These are phyloP conservation scores for Coemansia sp. DNA, from an alignment of 192 early-diverging fungal genomes.

Conservation along the genomic window DNA sequence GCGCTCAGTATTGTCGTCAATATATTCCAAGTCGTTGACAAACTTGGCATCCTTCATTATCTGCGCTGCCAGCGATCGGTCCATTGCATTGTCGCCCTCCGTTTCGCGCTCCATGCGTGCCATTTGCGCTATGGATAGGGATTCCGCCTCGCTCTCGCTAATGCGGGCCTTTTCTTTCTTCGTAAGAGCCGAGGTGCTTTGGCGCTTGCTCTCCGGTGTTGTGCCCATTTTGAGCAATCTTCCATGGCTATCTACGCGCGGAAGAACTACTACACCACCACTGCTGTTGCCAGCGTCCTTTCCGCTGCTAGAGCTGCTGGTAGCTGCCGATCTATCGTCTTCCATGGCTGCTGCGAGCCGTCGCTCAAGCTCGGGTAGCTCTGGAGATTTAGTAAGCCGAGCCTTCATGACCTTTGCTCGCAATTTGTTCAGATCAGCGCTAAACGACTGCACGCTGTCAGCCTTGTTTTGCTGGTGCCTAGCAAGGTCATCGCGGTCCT, in stretches of 20 bases:
- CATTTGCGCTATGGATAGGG: slow-evolving; percentile 21
- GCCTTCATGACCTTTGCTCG: slow-evolving; percentile 80
- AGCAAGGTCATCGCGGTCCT: background rate
- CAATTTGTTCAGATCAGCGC: slow-evolving; percentile 78
- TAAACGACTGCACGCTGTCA: slow-evolving; percentile 6
- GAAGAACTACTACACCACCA: slow-evolving; percentile 30
- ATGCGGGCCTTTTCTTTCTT: slow-evolving; percentile 19
- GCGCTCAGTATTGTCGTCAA: slow-evolving; percentile 85
- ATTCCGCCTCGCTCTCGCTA: background rate
- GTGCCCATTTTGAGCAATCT: slow-evolving; percentile 15
- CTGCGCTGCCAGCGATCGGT: slow-evolving; percentile 19
- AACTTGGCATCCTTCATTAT: slow-evolving; percentile 49
- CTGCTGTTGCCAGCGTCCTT: slow-evolving; percentile 11
- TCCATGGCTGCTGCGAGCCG: slow-evolving; percentile 67
- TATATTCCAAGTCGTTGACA: slow-evolving; percentile 77
- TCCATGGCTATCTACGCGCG: slow-evolving; percentile 39
- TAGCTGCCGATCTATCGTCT: slow-evolving; percentile 22
- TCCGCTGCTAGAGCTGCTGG: background rate
- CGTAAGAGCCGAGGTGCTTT: background rate
- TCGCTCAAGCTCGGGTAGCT: slow-evolving; percentile 64
- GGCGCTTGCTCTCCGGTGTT: background rate
- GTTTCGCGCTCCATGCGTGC: slow-evolving; percentile 27
- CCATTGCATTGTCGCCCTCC: slow-evolving; percentile 20
- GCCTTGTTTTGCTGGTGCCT: background rate
- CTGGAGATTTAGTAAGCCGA: slow-evolving; percentile 62